Percentiles rank a stretch among this genome's conserved stretches.
phyloP scores from a whole-genome alignment of 2,329 filamentous ascomycete genomes.

The Monosporascus sp. region DNA sequence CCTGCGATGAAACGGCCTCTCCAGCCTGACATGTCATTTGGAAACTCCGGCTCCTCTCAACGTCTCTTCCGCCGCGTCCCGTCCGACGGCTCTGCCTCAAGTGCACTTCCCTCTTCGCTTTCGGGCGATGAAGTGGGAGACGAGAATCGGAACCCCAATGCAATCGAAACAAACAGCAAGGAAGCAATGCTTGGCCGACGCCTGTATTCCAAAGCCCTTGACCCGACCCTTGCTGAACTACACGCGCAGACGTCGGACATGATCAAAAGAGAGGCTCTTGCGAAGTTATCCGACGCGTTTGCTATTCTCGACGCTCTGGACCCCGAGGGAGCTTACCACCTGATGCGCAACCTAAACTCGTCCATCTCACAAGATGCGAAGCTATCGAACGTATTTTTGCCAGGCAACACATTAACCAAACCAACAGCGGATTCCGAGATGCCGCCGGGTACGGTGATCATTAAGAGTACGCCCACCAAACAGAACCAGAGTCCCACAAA shows the following conservation, averaged over 20 bases:
- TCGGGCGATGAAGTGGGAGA: constrained; percentile 41
- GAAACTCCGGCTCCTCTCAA: constrained; percentile 87
- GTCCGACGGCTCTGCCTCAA: constrained; percentile 57
- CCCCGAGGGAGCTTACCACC: constrained; percentile 81
- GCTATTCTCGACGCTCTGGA: constrained; percentile 78
- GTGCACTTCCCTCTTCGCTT: constrained; percentile 33
- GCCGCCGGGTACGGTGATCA: constrained; percentile 51
- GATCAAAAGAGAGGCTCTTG: constrained; percentile 75
- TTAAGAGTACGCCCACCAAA: constrained; percentile 40
- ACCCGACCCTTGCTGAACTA: constrained; percentile 77
- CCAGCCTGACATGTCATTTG: constrained; percentile 86
- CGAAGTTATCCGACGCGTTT: constrained; percentile 79
- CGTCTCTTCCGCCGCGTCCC: constrained; percentile 82
- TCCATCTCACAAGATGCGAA: constrained; percentile 65
- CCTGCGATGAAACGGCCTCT: constrained; percentile 66
- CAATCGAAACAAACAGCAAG: constrained; percentile 61
- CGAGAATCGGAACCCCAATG: constrained; percentile 58
- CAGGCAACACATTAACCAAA: constrained; percentile 28
- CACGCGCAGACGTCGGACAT: constrained; percentile 68
- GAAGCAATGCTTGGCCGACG: constrained; percentile 78
- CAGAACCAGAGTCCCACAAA: constrained; percentile 51
- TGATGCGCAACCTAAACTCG: constrained; percentile 74
- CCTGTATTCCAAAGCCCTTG: constrained; percentile 74
- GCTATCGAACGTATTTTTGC: constrained; percentile 47
- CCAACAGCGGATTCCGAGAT: constrained; percentile 28